Conservation (phyloP, 768 basidiomycete genomes). For the Dentipellis fragilis region DNA sequence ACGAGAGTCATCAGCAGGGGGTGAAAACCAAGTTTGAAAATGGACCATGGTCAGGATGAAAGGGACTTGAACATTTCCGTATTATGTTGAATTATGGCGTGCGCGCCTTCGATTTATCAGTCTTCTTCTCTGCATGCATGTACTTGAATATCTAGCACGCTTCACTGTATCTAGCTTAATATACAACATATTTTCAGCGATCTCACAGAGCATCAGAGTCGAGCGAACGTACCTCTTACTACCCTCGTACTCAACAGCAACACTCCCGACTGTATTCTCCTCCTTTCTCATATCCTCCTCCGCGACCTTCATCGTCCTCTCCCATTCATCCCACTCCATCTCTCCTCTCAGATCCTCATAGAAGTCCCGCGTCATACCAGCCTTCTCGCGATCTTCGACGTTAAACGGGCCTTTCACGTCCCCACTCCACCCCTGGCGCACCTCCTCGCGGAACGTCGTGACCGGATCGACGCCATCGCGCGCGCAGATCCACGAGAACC, state of each 20-base stretch:
- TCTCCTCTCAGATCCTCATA: slow-evolving; percentile 66
- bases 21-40: background rate
- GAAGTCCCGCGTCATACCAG: slow-evolving; percentile 61
- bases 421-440: slow-evolving; percentile 59
- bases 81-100: no score
- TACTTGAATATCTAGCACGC: no score
- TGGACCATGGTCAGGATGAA: no score
- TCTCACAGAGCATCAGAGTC: background rate
- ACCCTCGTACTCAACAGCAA: background rate
- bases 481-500: slow-evolving; percentile 73
- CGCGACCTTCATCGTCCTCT: background rate
- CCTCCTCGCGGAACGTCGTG: slow-evolving; percentile 58
- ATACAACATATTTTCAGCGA: no score
- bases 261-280: background rate
- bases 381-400: slow-evolving; percentile 57
- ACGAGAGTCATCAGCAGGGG: slow-evolving; percentile 10
- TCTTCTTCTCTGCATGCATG: no score
- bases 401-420: slow-evolving; percentile 80
- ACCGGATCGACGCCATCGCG: slow-evolving; percentile 49
- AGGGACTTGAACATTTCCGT: no score
- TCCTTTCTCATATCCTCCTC: background rate
- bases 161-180: no score
- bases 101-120: no score
- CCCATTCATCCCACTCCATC: slow-evolving; percentile 20
- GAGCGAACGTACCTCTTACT: background rate